Conservation (phyloP, 805 yeast genomes). For the Lachancea cidri region DNA sequence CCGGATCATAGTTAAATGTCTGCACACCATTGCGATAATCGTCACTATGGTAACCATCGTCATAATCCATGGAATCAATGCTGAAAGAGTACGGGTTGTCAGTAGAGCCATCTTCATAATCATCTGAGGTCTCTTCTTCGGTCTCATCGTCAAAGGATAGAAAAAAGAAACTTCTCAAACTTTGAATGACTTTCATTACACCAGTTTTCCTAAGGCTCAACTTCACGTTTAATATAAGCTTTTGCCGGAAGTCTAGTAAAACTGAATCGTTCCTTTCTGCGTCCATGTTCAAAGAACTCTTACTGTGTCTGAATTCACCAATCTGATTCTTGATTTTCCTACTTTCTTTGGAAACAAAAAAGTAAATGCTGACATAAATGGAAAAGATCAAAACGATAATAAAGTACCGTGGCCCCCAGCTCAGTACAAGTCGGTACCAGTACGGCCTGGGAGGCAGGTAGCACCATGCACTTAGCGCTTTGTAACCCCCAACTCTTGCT, state of each 20-base stretch:
- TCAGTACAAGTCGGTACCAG: constrained; percentile 68
- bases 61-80: neutral
- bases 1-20: neutral
- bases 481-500: constrained; percentile 45
- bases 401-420: constrained; percentile 79
- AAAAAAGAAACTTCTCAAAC: constrained; percentile 18
- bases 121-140: constrained; percentile 6
- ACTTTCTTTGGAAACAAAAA: constrained; percentile 63
- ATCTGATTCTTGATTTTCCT: constrained; percentile 41
- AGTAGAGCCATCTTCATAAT: neutral
- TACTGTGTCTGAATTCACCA: constrained; percentile 22
- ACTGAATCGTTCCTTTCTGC: constrained; percentile 3
- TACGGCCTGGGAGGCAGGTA: constrained; percentile 66
- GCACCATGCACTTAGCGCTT: constrained; percentile 68
- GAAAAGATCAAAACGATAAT: constrained; percentile 56
- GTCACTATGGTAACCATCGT: neutral
- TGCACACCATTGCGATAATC: neutral
- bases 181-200: constrained; percentile 8
- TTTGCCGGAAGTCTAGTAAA: constrained; percentile 4
- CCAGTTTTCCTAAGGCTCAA: constrained; percentile 3
- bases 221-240: constrained; percentile 6
- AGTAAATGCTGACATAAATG: constrained; percentile 66
- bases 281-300: constrained; percentile 4
- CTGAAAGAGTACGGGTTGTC: neutral
- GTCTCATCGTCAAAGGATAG: constrained; percentile 19